phyloP scores from a whole-genome alignment of 1,284 basidiomycete species.

The Sanghuangporus weigelae region DNA sequence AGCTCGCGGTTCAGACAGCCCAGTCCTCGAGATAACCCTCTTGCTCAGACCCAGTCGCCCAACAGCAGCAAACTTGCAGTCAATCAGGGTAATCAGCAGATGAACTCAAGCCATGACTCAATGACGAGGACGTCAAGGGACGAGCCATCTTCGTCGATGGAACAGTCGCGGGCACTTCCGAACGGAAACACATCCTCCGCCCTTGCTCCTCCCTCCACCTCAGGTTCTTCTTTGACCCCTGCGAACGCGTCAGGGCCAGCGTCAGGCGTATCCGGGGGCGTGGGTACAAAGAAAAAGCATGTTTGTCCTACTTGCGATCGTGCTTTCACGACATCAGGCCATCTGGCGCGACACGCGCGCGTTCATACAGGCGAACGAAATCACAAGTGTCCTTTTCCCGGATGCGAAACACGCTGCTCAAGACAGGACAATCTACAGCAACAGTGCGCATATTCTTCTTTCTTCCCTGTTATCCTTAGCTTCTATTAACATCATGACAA shows the following conservation, averaged over 20 bases:
- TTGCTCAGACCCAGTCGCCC: neutral
- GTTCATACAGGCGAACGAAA: constrained; percentile 81
- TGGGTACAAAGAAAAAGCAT: constrained; percentile 35
- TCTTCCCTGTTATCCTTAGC: constrained; percentile 8
- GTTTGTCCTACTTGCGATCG: constrained; percentile 62
- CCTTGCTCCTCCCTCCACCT: neutral
- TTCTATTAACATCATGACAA: constrained; percentile 22
- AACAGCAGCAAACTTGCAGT: neutral
- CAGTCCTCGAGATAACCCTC: constrained; percentile 1
- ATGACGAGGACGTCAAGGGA: neutral
- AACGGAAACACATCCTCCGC: neutral
- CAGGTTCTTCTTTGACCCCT: neutral
- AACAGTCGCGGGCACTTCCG: neutral
- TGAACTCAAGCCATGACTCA: neutral
- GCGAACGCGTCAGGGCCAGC: neutral
- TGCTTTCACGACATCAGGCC: constrained; percentile 78
- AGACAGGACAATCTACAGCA: constrained; percentile 80
- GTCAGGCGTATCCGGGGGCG: neutral
- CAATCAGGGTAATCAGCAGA: neutral
- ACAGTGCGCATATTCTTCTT: constrained; percentile 52
- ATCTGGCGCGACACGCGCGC: constrained; percentile 74
- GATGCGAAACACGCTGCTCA: constrained; percentile 76
- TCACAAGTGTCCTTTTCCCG: constrained; percentile 78
- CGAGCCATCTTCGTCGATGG: neutral
- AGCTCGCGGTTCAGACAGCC: neutral